Conservation (phyloP, 257 asterid genomes). For the Solanum piurae region DNA sequence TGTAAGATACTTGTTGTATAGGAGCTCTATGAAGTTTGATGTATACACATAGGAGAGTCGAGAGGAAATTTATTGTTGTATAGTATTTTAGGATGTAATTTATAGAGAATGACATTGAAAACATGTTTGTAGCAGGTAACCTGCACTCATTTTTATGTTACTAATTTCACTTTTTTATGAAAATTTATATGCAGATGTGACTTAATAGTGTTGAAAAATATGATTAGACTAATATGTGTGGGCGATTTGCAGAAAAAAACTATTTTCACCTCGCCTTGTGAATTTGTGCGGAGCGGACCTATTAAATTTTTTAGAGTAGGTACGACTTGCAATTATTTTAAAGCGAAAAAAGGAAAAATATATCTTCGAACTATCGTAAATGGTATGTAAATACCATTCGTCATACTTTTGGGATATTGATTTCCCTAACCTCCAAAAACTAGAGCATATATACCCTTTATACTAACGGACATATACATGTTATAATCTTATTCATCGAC, state of each 20-base stretch:
- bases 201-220: not conserved
- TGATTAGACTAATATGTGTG: not conserved
- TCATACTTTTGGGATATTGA: too few species aligned
- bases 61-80: not conserved
- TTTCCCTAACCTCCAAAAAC: too few species aligned
- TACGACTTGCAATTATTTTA: too few species aligned
- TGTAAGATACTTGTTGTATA: not conserved
- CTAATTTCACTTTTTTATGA: not conserved
- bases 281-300: not conserved
- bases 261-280: not conserved
- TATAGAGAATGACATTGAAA: not conserved
- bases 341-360: too few species aligned
- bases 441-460: too few species aligned
- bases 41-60: not conserved
- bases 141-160: not conserved
- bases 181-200: not conserved
- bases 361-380: too few species aligned
- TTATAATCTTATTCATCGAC: too few species aligned
- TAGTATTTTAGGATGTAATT: not conserved
- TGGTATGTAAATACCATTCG: too few species aligned
- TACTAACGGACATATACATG: too few species aligned
- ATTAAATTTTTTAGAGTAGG: too few species aligned
- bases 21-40: not conserved
- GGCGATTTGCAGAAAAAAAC: not conserved
- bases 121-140: not conserved